phyloP scores from a whole-genome alignment of 129 eudicot species.

The Silybum marianum region DNA sequence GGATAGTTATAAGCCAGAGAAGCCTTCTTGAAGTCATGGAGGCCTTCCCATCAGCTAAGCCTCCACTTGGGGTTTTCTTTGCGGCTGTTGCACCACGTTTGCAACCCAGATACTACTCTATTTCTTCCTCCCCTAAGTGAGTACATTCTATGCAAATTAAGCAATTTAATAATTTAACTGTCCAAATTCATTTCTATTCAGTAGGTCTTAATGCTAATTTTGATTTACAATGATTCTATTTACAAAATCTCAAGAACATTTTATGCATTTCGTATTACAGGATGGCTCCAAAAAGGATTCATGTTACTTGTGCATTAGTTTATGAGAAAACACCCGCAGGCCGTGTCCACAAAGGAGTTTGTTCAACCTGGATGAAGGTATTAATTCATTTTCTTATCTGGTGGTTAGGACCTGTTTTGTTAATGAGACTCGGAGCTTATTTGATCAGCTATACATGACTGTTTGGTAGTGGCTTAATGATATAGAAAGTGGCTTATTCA shows the following conservation, averaged over 20 bases:
- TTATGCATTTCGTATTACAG: constrained; percentile 38
- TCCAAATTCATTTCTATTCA: background rate
- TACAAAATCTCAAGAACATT: background rate
- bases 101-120: constrained; percentile 96
- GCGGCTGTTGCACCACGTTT: constrained; percentile 91
- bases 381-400: background rate
- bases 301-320: constrained; percentile 96
- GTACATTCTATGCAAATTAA: constrained; percentile 6
- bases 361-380: constrained; percentile 99
- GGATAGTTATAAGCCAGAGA: constrained; percentile 85
- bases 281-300: constrained; percentile 82
- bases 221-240: background rate
- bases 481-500: no score
- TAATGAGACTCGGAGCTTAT: no score
- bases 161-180: background rate
- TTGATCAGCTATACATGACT: no score
- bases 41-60: constrained; percentile 91
- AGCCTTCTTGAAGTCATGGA: constrained; percentile 94
- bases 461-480: no score
- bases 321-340: constrained; percentile 88
- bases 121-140: constrained; percentile 92
- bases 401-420: no score
- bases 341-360: constrained; percentile 87
- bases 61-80: constrained; percentile 97
- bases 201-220: background rate